Base-by-base conservation (phyloP, 768 basidiomycete genomes). In the Suillus subaureus region DNA sequence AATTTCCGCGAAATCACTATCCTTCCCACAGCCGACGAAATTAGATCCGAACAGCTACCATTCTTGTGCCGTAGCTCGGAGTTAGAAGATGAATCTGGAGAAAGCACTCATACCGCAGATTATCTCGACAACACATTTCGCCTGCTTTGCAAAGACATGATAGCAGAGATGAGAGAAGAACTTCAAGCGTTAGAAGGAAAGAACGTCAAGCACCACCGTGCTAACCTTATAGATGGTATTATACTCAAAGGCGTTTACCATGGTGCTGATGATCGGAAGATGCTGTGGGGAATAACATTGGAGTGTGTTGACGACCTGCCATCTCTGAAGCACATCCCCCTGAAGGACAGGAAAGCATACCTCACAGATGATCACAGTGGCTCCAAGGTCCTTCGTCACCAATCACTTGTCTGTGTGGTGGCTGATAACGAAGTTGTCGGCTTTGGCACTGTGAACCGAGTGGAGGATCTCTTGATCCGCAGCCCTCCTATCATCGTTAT, bases 91-190 rank as follows among this genome's bases (percentile, higher is more conserved):
- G 76, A 81, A 9, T 72, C 73, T 8, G 79, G 77, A 0, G 73
- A 74, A 33, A 67, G 70, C 1, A 68, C 63, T 11, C 79, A 84
- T 8, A 67, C 78, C 7, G 78, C 81, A 0, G 74, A 80, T 7
- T 79, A 88, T 63, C 76, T 88, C 9, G 88, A 89, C 64, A 86
- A 87, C 55, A 85, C 87, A 66, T 89, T 86, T 70, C 81, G 87
- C 1, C 76, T 89, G 13, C 73, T 87, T 15, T 73, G 88, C 2
- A 87, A 89, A 68, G 87, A 85, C 64, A 84, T 86, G 83, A 62
- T 86, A 16, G 76, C 80, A 64, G 85, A 85, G 66, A 78, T 86
- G 64, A 77, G 81, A 15, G 85, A 87, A 42, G 84, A 86, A 69
- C 64, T 87, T 21, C 79, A 81, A 67, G 75, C 82, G 11, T 77